Conservation (phyloP, 179 eudicot species). For the Beta macrorhiza region DNA sequence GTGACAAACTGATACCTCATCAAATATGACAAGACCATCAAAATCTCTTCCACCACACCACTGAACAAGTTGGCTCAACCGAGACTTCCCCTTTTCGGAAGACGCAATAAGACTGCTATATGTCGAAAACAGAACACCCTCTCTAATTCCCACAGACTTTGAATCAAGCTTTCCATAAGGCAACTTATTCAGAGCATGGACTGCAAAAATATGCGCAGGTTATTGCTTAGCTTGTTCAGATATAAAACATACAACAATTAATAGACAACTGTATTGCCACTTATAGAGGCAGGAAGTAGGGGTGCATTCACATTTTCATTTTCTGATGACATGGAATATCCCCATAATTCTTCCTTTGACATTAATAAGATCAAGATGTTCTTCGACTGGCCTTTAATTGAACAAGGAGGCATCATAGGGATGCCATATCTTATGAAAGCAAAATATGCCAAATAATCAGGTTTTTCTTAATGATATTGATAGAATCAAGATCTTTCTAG, state of each 20-base stretch:
- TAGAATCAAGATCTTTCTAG: neutral
- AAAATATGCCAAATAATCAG: neutral
- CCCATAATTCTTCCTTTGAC: neutral
- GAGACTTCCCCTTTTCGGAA: constrained; percentile 93
- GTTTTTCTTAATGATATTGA: neutral
- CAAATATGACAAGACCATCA: constrained; percentile 94
- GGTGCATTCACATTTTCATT: neutral
- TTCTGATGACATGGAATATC: too few relatives aligned
- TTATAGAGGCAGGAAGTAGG: neutral
- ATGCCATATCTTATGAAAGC: neutral
- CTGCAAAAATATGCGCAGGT: constrained; percentile 46
- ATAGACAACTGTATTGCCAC: neutral
- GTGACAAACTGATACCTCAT: constrained; percentile 58
- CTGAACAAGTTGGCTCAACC: constrained; percentile 91
- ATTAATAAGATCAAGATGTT: neutral
- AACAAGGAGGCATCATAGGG: neutral
- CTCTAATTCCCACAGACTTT: constrained; percentile 80
- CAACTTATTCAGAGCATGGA: constrained; percentile 94
- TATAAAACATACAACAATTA: neutral
- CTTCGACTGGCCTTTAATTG: neutral
- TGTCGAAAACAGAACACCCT: constrained; percentile 94
- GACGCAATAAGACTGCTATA: constrained; percentile 99
- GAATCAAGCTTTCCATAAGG: constrained; percentile 97
- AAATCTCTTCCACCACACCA: constrained; percentile 89
- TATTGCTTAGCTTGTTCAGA: neutral